Evolutionary conservation across 2,329 filamentous ascomycete genomes (phyloP).

Genomic region (Xylariaceae sp.): DNA sequence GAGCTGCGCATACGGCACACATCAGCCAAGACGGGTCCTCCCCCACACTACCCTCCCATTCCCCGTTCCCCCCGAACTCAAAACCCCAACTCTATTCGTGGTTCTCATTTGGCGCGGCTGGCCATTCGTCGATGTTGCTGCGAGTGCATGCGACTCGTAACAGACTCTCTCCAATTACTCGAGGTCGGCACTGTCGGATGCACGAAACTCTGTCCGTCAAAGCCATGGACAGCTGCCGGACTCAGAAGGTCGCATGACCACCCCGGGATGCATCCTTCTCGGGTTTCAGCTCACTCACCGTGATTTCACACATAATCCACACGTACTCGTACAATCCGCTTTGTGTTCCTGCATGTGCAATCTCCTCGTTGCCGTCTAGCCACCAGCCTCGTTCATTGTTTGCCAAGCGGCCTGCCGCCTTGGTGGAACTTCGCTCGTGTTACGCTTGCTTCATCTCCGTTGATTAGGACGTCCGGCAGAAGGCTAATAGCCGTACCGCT

Average conservation of each 20-base stretch:
- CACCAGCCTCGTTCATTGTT: constrained; percentile 2
- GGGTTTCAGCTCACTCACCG: constrained; percentile 7
- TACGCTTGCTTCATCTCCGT: neutral
- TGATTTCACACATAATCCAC: constrained; percentile 19
- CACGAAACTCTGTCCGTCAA: neutral
- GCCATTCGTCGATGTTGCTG: no score
- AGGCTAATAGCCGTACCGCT: constrained; percentile 13
- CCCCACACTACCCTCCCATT: constrained; percentile 2
- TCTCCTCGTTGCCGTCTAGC: constrained; percentile 9
- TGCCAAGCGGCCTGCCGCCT: no score
- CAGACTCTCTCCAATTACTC: neutral
- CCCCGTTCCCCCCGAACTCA: neutral
- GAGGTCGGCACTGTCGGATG: neutral
- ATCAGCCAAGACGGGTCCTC: constrained; percentile 1
- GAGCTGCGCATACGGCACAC: no score
- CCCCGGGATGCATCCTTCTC: neutral
- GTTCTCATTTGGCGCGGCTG: neutral
- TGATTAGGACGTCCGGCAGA: neutral
- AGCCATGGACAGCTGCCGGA: neutral
- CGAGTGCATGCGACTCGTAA: no score
- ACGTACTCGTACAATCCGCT: constrained; percentile 1
- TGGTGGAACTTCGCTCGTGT: neutral
- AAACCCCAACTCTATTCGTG: constrained; percentile 7
- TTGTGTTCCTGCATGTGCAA: constrained; percentile 26
- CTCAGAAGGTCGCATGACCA: neutral